Evolutionary conservation across 1,284 basidiomycete genomes (phyloP).

Genomic region (Lignosus rhinocerotis): DNA sequence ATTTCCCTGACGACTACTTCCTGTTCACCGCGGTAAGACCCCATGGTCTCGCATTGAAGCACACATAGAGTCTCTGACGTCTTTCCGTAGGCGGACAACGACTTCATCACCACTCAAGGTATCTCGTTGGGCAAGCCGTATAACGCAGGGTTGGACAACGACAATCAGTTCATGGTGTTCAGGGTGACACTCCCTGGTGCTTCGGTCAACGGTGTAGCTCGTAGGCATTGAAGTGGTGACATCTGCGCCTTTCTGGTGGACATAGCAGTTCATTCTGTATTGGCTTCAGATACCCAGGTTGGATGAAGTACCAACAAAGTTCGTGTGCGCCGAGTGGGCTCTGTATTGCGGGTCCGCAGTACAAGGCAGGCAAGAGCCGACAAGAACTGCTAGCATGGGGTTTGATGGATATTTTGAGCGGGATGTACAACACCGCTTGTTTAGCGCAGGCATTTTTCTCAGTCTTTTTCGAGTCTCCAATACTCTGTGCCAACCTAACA

Average conservation of each 20-base stretch:
- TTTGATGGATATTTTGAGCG: no score
- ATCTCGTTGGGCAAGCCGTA: conserved; percentile 53
- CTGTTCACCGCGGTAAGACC: conserved; percentile 56
- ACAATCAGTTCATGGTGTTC: conserved; percentile 71
- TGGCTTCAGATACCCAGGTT: no score
- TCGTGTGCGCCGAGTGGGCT: no score
- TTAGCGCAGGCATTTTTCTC: no score
- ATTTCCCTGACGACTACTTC: conserved; percentile 65
- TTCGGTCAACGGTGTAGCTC: background rate
- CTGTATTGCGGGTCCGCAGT: no score
- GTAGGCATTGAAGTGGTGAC: background rate
- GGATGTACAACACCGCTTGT: no score
- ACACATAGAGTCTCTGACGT: background rate
- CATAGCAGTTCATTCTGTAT: background rate
- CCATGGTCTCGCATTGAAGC: background rate
- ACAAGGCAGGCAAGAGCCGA: no score
- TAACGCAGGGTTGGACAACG: conserved; percentile 54
- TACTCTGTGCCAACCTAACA: no score
- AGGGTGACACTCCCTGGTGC: conserved; percentile 58
- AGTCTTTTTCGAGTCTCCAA: no score
- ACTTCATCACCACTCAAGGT: conserved; percentile 63
- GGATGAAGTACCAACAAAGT: no score
- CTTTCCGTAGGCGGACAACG: conserved; percentile 54
- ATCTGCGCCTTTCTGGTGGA: no score
- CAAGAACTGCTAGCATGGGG: no score